Evolutionary conservation across 2,329 filamentous ascomycete species (phyloP).

Genomic region (Beauveria caledonica): DNA sequence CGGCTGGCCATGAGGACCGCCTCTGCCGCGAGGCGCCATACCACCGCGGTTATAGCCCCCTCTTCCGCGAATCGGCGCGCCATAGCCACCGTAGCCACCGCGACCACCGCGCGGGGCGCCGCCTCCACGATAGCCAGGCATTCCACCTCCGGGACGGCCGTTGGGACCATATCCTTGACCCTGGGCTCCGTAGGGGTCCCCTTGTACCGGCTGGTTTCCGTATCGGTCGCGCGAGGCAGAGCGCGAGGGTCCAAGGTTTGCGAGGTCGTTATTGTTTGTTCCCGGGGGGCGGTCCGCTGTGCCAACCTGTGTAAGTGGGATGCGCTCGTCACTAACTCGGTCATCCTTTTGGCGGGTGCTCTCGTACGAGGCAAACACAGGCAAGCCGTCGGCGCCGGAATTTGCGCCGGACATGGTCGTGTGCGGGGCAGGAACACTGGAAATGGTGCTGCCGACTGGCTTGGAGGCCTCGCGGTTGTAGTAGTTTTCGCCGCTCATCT

Average conservation of each 20-base stretch:
- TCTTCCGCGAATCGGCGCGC: conserved; percentile 31
- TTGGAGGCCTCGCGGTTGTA: conserved; percentile 63
- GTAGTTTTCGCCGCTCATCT: conserved; percentile 94
- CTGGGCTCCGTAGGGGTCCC: conserved; percentile 39
- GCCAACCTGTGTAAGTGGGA: conserved; percentile 60
- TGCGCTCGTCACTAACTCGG: conserved; percentile 57
- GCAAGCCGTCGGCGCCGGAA: conserved; percentile 39
- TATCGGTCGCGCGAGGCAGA: conserved; percentile 53
- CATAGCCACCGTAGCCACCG: conserved; percentile 37
- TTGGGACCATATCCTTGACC: conserved; percentile 30
- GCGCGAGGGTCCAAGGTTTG: conserved; percentile 27
- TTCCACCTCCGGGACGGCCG: conserved; percentile 44
- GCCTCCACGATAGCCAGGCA: conserved; percentile 25
- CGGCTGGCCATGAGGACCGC: not conserved
- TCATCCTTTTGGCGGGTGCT: conserved; percentile 52
- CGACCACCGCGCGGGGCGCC: conserved; percentile 38
- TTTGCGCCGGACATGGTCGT: conserved; percentile 49
- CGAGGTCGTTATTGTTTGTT: conserved; percentile 32
- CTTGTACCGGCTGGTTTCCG: conserved; percentile 46
- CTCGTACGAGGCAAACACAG: conserved; percentile 58
- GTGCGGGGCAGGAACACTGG: conserved; percentile 51
- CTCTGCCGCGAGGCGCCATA: conserved; percentile 3
- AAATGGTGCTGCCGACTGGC: conserved; percentile 25
- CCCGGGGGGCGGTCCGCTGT: conserved; percentile 50
- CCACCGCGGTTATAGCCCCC: conserved; percentile 20